Evolutionary conservation across 805 yeast species (phyloP), one percentile per base, ranked within the genome.

Genomic region (Sugiyamaella floridensis): DNA sequence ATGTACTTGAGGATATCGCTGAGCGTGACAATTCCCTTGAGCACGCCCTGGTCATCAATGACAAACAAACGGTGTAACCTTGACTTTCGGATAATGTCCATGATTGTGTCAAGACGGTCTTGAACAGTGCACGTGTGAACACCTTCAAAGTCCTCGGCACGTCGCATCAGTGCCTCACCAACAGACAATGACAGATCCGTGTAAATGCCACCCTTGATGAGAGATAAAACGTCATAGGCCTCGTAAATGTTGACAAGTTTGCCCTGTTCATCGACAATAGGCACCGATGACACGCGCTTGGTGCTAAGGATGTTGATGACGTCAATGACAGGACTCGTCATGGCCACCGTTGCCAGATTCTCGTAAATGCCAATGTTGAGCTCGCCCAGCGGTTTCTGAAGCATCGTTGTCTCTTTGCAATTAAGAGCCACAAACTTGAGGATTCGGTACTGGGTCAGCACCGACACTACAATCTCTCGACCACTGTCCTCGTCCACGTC

Each of bases 121-220:
- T 82, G 78, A 58, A 82, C 76, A 0, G 97, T 88, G 70, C 99
- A 93, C 0, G 98, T 93, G 70, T 89, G 88, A 12, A 93, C 98
- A 54, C 99, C 99, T 69, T 93, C 98, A 63, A 92, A 93, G 66
- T 93, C 97, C 60, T 90, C 97, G 3, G 96, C 83, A 65, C 96
- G 76, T 69, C 96, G 82, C 82, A 93, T 81, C 50, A 93, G 74
- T 0, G 98, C 98, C 68, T 93, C 97, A 2, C 99, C 99, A 3
- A 93, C 97, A 54, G 92, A 84, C 60, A 93, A 74, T 41, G 89
- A 85, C 56, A 92, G 73, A 68, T 93, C 98, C 40, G 89, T 85
- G 64, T 92, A 89, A 65, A 89, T 83, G 4, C 97, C 97, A 41
- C 97, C 96, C 69, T 90, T 92, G 54, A 93, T 89, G 60, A 93